Base-by-base conservation (phyloP, 2,329 filamentous ascomycete genomes). In the Pezicula rhizophila region DNA sequence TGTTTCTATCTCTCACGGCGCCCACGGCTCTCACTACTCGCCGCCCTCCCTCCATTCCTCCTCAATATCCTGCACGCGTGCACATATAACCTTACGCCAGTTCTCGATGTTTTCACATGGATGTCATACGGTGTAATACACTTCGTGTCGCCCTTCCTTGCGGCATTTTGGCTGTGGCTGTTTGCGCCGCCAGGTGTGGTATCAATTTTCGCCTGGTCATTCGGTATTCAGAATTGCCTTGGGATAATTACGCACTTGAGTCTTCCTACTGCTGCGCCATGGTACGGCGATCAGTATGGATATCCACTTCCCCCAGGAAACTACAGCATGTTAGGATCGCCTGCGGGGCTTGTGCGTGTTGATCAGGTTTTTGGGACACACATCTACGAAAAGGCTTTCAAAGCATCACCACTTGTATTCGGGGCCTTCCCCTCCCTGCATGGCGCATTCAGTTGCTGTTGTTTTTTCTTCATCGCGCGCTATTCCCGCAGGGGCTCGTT, bases 241-340 rank as follows among this genome's bases (percentile, higher is more conserved):
- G 91, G 89, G 46, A 90, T 96, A 51, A 81, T 86, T 25, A 90
- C 93, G 53, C 90, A 96, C 71, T 77, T 96, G 45, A 69, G 89
- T 52, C 92, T 96, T 68, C 91, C 91, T 1, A 95, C 90, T 71
- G 92, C 91, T 25, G 89, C 91, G 17, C 91, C 91, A 0, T 96
- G 91, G 91, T 96, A 96, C 63, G 91, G 96, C 74, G 92, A 92
- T 68, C 78, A 87, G 60, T 89, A 95, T 66, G 91, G 91, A 8
- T 61, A 61, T 57, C 60, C 60, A 34, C 73, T 96, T 40, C 88
- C 89, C 28, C 89, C 90, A 1, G 91, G 91, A 45, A 89, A 91
- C 60, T 96, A 96, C 70, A 88, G 85, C 48, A 95, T 96, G 78
- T 78, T 80, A 39, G 91, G 91, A 42, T 91, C 89, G 42, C 89